Base-by-base conservation (phyloP, 768 basidiomycete species). In the Termitomyces sp. region DNA sequence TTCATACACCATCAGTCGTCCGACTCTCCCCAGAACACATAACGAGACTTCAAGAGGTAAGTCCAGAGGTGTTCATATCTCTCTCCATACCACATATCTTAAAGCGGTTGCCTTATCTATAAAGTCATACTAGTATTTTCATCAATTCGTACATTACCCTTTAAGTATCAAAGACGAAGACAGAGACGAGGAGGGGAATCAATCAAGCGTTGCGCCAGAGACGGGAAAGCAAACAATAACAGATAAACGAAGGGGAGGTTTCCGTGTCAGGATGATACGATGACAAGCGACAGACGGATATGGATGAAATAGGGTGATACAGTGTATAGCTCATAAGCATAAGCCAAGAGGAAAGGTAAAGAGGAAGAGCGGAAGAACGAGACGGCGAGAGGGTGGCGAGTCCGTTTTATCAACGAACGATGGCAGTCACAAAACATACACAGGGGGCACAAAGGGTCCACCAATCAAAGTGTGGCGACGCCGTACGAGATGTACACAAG, bases 81-180 rank as follows among this genome's bases (percentile, higher is more conserved):
- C 9, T 34, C 12, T 9, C 12, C 34, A 34, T 13, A 9, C 34
- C 30, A 3, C 4, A 7, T 4, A 4, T 30, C 30, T 30, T 30
- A 10, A 2, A 34, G 34, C 34, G 9, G 22, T 4, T 49, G 16
- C 9, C 22, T 26, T 50, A 33, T 42, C 52, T 42, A 14, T 14
- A 20, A 53, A 30, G 36, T 26, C 47, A 33, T 34, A n/a, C 53
- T 49, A 59, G 53, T 64, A 58, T 59, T 62, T 63, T 62, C 59
- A 62, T 56, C 62, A 65, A 65, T 57, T 66, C 61, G 60, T 69
- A 69, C 69, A 69, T 68, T 69, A 68, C 65, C 65, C 66, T 51
- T 68, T 64, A 50, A 52, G 53, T 63, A 52, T 58, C 58, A 49
- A 59, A 53, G 52, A 48, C 18, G 24, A n/a, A 51, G 24, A 51